These are phyloP conservation scores for Tulasnella sp. DNA, from an alignment of 768 basidiomycete species.

Conservation along the genomic window DNA sequence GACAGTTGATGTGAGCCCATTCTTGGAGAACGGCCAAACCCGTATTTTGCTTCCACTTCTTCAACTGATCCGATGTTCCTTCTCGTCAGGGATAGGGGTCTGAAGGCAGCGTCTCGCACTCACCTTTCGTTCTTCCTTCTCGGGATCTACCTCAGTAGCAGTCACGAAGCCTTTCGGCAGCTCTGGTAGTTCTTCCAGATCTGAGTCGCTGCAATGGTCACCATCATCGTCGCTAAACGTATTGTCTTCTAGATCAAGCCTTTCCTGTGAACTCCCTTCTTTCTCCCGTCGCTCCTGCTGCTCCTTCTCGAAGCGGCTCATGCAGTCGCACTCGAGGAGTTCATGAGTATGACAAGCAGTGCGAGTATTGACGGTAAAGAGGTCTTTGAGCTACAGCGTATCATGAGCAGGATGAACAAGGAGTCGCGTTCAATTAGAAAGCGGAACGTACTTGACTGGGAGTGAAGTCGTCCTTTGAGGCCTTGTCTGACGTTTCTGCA, in stretches of 20 bases:
- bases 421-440: conserved; percentile 21
- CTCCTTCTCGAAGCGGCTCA: conserved; percentile 28
- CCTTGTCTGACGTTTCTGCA: conserved; percentile 35
- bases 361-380: conserved; percentile 78
- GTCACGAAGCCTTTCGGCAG: conserved; percentile 51
- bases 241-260: conserved; percentile 25
- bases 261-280: conserved; percentile 36
- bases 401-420: background rate
- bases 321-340: conserved; percentile 73
- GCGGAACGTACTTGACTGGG: conserved; percentile 65
- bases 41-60: conserved; percentile 65
- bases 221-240: conserved; percentile 30
- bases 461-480: conserved; percentile 76
- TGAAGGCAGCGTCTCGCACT: conserved; percentile 30
- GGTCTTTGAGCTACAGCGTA: conserved; percentile 68
- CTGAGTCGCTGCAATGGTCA: conserved; percentile 35
- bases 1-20: conserved; percentile 83
- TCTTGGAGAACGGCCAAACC: conserved; percentile 65
- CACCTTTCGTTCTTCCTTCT: conserved; percentile 49
- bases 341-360: conserved; percentile 92
- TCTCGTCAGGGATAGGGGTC: conserved; percentile 15
- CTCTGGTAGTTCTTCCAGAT: background rate
- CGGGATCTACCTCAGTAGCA: conserved; percentile 59
- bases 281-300: conserved; percentile 32
- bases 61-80: conserved; percentile 27